phyloP scores from a whole-genome alignment of 2,329 filamentous ascomycete genomes.

The Zymoseptoria tritici region DNA sequence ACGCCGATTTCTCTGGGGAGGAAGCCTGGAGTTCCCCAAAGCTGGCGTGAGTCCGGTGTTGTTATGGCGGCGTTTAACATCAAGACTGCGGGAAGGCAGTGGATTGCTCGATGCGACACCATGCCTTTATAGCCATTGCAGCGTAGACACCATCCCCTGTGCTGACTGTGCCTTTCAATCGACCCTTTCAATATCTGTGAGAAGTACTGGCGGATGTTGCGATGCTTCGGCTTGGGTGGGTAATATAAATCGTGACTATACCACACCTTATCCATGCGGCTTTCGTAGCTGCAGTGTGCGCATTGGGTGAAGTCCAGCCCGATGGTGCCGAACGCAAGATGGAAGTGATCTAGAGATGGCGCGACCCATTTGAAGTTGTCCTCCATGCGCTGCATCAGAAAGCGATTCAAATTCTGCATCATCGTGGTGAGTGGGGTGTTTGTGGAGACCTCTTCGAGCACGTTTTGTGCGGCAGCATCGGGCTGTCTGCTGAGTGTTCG shows the following conservation, averaged over 20 bases:
- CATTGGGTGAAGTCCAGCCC: conserved; percentile 72
- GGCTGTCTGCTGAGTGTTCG: conserved; percentile 81
- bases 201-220: conserved; percentile 45
- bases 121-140: conserved; percentile 89
- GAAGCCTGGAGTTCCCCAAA: conserved; percentile 88
- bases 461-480: conserved; percentile 66
- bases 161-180: conserved; percentile 80
- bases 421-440: conserved; percentile 68
- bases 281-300: conserved; percentile 80
- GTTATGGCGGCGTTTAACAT: conserved; percentile 77
- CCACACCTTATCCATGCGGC: conserved; percentile 67
- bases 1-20: conserved; percentile 90
- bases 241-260: conserved; percentile 84
- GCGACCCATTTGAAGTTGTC: conserved; percentile 56
- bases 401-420: conserved; percentile 78
- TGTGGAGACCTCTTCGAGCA: conserved; percentile 76
- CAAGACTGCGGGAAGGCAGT: conserved; percentile 73
- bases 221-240: conserved; percentile 42
- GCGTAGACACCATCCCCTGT: conserved; percentile 85
- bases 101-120: conserved; percentile 74
- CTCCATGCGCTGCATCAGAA: conserved; percentile 69
- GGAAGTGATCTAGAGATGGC: conserved; percentile 54
- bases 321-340: conserved; percentile 64
- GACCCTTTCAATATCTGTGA: conserved; percentile 88
- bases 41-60: conserved; percentile 62